Percentiles rank a stretch among this genome's conserved stretches.
Conservation (phyloP, 2,329 filamentous ascomycete species). For the Arthrobotrys pseudoclavata region DNA sequence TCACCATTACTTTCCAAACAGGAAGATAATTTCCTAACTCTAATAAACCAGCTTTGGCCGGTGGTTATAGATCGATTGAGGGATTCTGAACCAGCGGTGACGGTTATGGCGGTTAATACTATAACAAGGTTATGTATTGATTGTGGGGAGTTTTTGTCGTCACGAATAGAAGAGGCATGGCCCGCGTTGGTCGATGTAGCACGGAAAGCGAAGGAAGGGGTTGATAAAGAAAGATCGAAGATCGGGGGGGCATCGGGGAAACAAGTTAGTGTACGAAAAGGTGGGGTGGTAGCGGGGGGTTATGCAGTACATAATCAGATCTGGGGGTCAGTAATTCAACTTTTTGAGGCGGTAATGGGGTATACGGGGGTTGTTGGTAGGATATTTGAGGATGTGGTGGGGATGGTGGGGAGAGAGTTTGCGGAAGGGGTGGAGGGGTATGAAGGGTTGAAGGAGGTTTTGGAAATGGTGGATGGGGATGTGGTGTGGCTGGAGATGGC, state of each 20-base stretch:
- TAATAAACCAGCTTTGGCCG: constrained; percentile 93
- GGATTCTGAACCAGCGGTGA: constrained; percentile 77
- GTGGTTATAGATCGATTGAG: constrained; percentile 78
- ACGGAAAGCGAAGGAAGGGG: constrained; percentile 53
- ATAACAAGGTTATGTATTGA: constrained; percentile 77
- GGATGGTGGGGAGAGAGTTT: constrained; percentile 72
- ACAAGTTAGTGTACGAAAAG: constrained; percentile 36
- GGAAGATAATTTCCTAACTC: constrained; percentile 85
- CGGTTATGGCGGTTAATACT: constrained; percentile 77
- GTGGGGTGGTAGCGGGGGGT: constrained; percentile 5
- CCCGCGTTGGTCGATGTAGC: constrained; percentile 67
- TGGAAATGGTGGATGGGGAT: constrained; percentile 78
- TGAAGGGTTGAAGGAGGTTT: constrained; percentile 70
- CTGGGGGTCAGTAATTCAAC: constrained; percentile 74
- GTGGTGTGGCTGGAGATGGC: constrained; percentile 80
- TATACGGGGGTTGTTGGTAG: constrained; percentile 77
- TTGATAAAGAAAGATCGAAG: constrained; percentile 56
- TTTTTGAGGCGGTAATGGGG: constrained; percentile 74
- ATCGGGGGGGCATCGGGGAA: background rate
- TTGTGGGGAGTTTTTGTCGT: constrained; percentile 84
- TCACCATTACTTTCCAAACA: constrained; percentile 79
- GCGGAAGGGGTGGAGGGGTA: constrained; percentile 63
- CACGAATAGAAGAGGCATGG: constrained; percentile 82
- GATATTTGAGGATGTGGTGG: constrained; percentile 79
- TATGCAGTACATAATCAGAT: constrained; percentile 68